phyloP scores from a whole-genome alignment of 2,329 filamentous ascomycete genomes.

The Hymenoscyphus scutula region DNA sequence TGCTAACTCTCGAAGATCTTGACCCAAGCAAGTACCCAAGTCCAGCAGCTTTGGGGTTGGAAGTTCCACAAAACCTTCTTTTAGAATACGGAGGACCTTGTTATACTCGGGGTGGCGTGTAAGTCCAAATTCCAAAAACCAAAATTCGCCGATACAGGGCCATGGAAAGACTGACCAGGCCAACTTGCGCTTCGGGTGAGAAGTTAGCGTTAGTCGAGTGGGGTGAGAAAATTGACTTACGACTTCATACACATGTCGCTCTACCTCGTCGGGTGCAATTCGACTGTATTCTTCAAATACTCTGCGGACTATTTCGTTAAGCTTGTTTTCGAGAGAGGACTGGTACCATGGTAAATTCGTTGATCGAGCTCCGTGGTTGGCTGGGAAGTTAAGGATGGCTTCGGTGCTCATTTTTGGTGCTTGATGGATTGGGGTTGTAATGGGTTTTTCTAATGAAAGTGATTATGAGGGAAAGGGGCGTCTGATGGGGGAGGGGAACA shows the following conservation, averaged over 20 bases:
- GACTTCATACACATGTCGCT: background rate
- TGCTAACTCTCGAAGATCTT: slow-evolving; percentile 6
- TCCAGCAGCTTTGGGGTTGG: background rate
- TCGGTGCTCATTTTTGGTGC: background rate
- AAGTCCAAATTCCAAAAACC: slow-evolving; percentile 8
- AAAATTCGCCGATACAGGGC: slow-evolving; percentile 11
- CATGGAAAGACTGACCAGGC: slow-evolving; percentile 11
- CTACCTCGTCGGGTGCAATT: background rate
- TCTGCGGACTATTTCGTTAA: background rate
- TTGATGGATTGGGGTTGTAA: too few relatives aligned
- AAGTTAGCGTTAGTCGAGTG: background rate
- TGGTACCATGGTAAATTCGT: slow-evolving; percentile 5
- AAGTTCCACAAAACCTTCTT: background rate
- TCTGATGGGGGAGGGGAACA: too few relatives aligned
- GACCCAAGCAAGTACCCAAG: slow-evolving; percentile 2
- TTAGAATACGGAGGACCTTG: background rate
- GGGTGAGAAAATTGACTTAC: background rate
- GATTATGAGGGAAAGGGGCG: too few relatives aligned
- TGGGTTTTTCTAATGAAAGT: too few relatives aligned
- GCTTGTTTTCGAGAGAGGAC: background rate
- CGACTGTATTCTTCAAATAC: background rate
- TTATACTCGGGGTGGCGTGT: background rate
- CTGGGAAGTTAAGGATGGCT: background rate
- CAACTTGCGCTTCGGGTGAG: background rate
- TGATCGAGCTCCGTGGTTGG: background rate